Evolutionary conservation across 2,329 filamentous ascomycete species (phyloP).

Genomic region (Geoglossum cookeanum): DNA sequence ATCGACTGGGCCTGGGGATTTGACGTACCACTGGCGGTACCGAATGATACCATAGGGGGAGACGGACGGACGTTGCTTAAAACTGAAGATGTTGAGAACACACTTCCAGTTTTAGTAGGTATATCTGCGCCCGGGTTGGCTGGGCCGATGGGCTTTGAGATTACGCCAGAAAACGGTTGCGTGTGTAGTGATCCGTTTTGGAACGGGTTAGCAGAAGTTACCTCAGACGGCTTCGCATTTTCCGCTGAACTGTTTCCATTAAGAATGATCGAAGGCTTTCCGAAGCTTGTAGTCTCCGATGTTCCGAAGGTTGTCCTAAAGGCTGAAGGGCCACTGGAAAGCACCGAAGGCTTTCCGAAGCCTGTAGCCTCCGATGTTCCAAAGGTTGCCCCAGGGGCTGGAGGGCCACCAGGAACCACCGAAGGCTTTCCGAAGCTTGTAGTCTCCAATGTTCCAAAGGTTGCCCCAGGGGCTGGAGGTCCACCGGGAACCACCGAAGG

Average conservation of each 20-base stretch:
- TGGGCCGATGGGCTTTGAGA: neutral
- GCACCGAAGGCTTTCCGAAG: no score
- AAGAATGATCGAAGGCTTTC: neutral
- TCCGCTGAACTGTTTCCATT: neutral
- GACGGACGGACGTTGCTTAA: neutral
- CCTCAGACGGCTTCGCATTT: neutral
- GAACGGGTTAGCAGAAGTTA: neutral
- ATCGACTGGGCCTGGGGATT: neutral
- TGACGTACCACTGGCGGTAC: neutral
- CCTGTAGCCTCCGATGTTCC: no score
- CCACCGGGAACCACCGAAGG: no score
- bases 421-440: no score
- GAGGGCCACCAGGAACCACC: no score
- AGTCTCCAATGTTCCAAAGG: no score
- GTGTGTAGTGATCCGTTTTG: neutral
- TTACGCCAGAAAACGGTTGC: neutral
- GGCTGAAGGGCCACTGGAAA: no score
- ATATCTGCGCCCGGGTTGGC: neutral
- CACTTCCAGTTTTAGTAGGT: neutral
- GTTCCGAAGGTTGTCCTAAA: neutral
- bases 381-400: no score
- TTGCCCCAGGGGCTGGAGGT: no score
- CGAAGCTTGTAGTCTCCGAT: neutral
- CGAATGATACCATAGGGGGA: neutral
- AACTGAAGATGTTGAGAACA: neutral